A percentile compares a stretch with the other conserved stretches of the same genome.
These are phyloP conservation scores for Mycothermus thermophilus DNA, from an alignment of 495 filamentous ascomycete species.

Conservation along the genomic window DNA sequence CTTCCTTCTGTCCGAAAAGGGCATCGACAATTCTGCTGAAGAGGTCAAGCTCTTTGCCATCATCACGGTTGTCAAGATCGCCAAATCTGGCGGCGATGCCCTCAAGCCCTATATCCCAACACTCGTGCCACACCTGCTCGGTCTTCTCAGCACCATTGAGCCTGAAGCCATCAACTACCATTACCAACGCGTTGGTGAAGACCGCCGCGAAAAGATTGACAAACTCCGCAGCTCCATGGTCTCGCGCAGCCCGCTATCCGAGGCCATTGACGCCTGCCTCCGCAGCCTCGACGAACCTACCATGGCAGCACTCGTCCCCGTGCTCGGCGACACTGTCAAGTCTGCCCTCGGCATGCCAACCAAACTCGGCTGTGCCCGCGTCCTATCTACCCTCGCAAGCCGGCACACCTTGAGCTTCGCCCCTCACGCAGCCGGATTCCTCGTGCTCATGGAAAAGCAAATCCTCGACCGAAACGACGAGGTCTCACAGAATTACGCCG, in stretches of 20 bases:
- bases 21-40: slow-evolving; percentile 71
- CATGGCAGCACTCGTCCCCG: slow-evolving; percentile 57
- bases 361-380: slow-evolving; percentile 77
- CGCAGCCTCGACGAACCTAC: slow-evolving; percentile 66
- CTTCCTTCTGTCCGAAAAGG: slow-evolving; percentile 78
- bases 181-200: slow-evolving; percentile 77
- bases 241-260: slow-evolving; percentile 77
- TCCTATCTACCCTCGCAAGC: slow-evolving; percentile 77
- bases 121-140: slow-evolving; percentile 67
- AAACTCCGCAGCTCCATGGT: slow-evolving; percentile 66
- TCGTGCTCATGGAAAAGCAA: slow-evolving; percentile 62
- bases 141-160: slow-evolving; percentile 73
- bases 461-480: slow-evolving; percentile 84
- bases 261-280: slow-evolving; percentile 80
- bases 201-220: slow-evolving; percentile 76
- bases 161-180: slow-evolving; percentile 79
- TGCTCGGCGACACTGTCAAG: slow-evolving; percentile 64
- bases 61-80: slow-evolving; percentile 67
- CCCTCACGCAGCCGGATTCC: slow-evolving; percentile 62
- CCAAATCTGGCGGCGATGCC: slow-evolving; percentile 65
- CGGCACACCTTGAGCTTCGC: slow-evolving; percentile 58
- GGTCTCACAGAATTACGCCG: slow-evolving; percentile 72
- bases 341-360: slow-evolving; percentile 79
- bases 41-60: slow-evolving; percentile 69
- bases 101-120: slow-evolving; percentile 67